Percentiles rank a stretch among this genome's conserved stretches.
Evolutionary conservation across 495 filamentous ascomycete genomes (phyloP).

Genomic region (Neurospora sp.): DNA sequence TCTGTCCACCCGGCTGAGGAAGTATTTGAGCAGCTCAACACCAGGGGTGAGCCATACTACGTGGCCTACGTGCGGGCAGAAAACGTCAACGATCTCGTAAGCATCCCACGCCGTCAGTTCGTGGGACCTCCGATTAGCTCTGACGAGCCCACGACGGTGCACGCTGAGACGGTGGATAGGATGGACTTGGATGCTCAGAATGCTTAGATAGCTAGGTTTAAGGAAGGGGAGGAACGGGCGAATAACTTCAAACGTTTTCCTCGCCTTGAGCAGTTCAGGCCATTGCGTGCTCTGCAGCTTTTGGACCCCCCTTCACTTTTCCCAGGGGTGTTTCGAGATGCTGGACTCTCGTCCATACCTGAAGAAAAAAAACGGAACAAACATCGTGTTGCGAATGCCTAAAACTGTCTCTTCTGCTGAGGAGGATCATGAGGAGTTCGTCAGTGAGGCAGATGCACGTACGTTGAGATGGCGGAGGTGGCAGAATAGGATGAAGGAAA

Average conservation of each 20-base stretch:
- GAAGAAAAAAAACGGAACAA: background rate
- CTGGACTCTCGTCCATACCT: background rate
- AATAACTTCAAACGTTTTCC: background rate
- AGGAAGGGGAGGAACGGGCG: background rate
- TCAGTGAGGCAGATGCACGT: background rate
- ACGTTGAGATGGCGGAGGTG: background rate
- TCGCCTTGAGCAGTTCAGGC: background rate
- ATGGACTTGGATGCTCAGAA: background rate
- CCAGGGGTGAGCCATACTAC: slow-evolving; percentile 72
- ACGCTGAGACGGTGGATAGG: background rate
- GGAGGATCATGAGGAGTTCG: background rate
- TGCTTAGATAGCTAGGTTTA: background rate
- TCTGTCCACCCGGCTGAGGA: slow-evolving; percentile 45
- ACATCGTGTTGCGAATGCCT: background rate
- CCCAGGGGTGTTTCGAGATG: background rate
- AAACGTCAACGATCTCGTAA: slow-evolving; percentile 50
- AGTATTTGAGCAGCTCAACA: slow-evolving; percentile 57
- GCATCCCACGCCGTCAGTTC: slow-evolving; percentile 29
- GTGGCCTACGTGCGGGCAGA: slow-evolving; percentile 70
- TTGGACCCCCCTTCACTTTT: background rate
- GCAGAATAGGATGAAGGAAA: background rate
- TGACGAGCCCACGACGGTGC: background rate
- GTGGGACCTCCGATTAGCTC: background rate
- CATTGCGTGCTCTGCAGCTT: background rate
- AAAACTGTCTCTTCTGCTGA: background rate